Evolutionary conservation across 1,284 basidiomycete species (phyloP).

Genomic region (Ustilago hordei): DNA sequence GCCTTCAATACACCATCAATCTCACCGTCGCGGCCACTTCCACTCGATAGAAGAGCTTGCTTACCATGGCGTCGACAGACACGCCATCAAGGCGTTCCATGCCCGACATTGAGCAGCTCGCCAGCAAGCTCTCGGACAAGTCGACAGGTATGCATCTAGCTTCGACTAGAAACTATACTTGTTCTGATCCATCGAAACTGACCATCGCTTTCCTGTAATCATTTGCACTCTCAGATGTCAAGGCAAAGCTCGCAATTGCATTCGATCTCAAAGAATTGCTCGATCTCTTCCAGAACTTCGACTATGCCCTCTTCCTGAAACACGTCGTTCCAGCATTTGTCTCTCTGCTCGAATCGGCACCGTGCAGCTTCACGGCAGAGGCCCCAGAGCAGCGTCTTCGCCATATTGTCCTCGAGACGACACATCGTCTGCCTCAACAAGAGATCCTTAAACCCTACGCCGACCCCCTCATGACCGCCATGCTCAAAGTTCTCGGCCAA

Average conservation of each 20-base stretch:
- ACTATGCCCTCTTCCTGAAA: conserved; percentile 77
- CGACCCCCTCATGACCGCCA: conserved; percentile 76
- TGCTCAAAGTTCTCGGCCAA: conserved; percentile 84
- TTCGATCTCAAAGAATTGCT: conserved; percentile 64
- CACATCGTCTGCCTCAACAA: conserved; percentile 86
- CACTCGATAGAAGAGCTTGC: not conserved
- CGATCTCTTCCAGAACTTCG: conserved; percentile 71
- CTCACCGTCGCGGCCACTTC: not conserved
- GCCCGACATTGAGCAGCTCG: conserved; percentile 50
- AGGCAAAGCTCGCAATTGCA: conserved; percentile 53
- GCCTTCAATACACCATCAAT: not conserved
- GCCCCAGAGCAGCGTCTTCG: conserved; percentile 79
- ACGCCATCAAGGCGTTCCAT: conserved; percentile 40
- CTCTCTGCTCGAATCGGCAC: conserved; percentile 81
- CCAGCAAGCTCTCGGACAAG: conserved; percentile 44
- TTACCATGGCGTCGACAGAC: conserved; percentile 41
- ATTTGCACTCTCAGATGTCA: conserved; percentile 36
- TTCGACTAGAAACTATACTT: not conserved
- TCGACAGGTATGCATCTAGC: conserved; percentile 28
- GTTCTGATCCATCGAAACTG: not conserved
- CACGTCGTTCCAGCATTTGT: conserved; percentile 80
- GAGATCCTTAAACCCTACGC: conserved; percentile 82
- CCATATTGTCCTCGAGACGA: conserved; percentile 71
- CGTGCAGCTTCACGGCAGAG: conserved; percentile 82
- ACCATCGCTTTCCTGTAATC: not conserved